These are phyloP conservation scores for Theobroma grandiflorum DNA, from an alignment of 441 rosid genomes.

Conservation along the genomic window DNA sequence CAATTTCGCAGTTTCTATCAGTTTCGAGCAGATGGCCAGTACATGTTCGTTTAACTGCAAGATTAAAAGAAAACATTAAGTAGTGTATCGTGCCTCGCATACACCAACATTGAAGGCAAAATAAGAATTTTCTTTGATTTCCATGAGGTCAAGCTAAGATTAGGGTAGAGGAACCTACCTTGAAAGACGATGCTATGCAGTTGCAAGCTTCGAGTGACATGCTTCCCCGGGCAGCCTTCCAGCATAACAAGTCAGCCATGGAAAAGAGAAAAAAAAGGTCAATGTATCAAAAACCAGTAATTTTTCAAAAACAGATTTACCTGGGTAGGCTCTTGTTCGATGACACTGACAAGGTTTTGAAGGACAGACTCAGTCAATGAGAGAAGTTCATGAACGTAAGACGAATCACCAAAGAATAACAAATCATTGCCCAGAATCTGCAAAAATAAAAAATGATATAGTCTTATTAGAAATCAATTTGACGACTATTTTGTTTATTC, in stretches of 20 bases:
- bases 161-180: slow-evolving; percentile 46
- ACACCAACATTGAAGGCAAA: not conserved
- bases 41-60: slow-evolving; percentile 58
- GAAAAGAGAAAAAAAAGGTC: not conserved
- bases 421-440: slow-evolving; percentile 73
- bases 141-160: not conserved
- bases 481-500: not conserved
- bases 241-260: slow-evolving; percentile 35
- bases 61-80: slow-evolving; percentile 6
- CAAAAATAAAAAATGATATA: slow-evolving; percentile 16
- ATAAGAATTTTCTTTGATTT: not conserved
- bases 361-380: slow-evolving; percentile 50
- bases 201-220: slow-evolving; percentile 95
- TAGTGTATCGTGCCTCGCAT: not conserved
- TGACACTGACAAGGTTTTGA: slow-evolving; percentile 53
- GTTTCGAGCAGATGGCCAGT: slow-evolving; percentile 59
- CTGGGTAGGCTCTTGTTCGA: slow-evolving; percentile 72
- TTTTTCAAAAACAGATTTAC: slow-evolving; percentile 42
- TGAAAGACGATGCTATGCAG: slow-evolving; percentile 70
- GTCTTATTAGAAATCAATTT: not conserved
- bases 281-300: not conserved
- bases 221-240: slow-evolving; percentile 69
- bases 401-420: slow-evolving; percentile 68
- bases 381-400: slow-evolving; percentile 64
- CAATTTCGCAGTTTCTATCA: slow-evolving; percentile 70